Evolutionary conservation across 306 rosid species (phyloP), one percentile per base, ranked within the genome.

Genomic region (Gastrolobium bilobum): DNA sequence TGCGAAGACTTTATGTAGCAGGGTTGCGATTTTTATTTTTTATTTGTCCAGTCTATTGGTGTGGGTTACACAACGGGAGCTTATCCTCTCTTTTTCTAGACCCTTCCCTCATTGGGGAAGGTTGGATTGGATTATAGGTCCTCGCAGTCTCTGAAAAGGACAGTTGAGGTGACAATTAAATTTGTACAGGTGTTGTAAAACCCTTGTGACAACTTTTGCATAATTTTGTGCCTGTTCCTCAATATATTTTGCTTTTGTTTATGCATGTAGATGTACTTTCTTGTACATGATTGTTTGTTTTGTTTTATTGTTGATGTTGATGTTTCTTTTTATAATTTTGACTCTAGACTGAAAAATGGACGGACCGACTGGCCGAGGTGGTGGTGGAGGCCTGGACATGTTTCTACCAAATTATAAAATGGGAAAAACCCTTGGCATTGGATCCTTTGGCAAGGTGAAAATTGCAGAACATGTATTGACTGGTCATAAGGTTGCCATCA

Each of bases 361-460:
- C 61, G 87, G 88, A 44, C 2, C 84, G 33, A 67, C 70, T 77
- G 90, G 80, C 50, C 86, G 85, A 34, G 88, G 90, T 66, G 84
- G 87, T 70, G 68, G 87, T 62, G 66, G 73, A 50, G 73, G 80
- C 10, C 81, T 82, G 44, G 97, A 94, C 78, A 59, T 71, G 81
- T 83, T 48, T 77, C 83, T 92, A n/a, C 86, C 84, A 44, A 91
- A 94, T 86, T 94, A 94, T 88, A 94, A 94, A 71, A 84, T 92
- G 46, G 99, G 97, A 15, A 94, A 90, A 85, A 94, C 97, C 10
- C 93, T 94, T 77, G 97, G 99, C 37, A 86, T 92, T 57, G 99
- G 99, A 40, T 80, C 97, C 56, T 92, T 93, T 58, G 97, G 95
- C 39, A 92, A 94, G 89, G 99, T 94, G 85, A 92, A 91, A 86